A percentile compares a stretch with the other conserved stretches of the same genome.
phyloP scores from a whole-genome alignment of 1,284 basidiomycete species.

The Tylopilus sp. region DNA sequence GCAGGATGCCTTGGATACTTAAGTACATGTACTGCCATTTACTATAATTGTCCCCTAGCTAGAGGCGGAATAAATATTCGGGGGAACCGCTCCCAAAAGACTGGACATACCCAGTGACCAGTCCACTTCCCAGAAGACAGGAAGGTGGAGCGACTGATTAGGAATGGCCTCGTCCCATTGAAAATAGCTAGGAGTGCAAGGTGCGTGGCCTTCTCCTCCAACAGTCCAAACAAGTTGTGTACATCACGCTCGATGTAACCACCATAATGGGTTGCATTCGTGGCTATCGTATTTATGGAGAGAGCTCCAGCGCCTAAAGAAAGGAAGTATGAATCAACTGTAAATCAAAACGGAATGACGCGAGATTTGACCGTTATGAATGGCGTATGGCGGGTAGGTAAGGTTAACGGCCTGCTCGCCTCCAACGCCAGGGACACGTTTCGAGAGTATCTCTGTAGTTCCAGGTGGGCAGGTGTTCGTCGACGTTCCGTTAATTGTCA shows the following conservation, averaged over 20 bases:
- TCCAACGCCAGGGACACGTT: conserved; percentile 38
- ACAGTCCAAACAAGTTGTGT: conserved; percentile 43
- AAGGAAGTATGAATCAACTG: background rate
- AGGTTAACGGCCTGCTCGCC: conserved; percentile 46
- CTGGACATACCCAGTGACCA: conserved; percentile 49
- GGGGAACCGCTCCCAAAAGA: background rate
- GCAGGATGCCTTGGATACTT: conserved; percentile 63
- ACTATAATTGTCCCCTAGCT: conserved; percentile 73
- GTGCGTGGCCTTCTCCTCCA: conserved; percentile 39
- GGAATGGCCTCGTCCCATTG: conserved; percentile 40
- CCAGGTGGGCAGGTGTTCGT: conserved; percentile 42
- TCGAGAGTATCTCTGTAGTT: conserved; percentile 7
- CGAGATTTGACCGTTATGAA: conserved; percentile 56
- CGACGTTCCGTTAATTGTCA: conserved; percentile 63
- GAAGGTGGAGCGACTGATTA: conserved; percentile 48
- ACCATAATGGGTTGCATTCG: conserved; percentile 41
- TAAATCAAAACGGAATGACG: background rate
- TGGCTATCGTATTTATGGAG: conserved; percentile 30
- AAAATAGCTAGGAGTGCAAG: conserved; percentile 34
- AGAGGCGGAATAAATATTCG: background rate
- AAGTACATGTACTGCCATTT: conserved; percentile 60
- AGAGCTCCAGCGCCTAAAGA: conserved; percentile 27
- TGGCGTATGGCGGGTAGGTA: conserved; percentile 61
- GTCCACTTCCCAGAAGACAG: conserved; percentile 61
- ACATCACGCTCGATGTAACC: conserved; percentile 39